phyloP scores from a whole-genome alignment of 129 eudicot species.

The Saposhnikovia divaricata region DNA sequence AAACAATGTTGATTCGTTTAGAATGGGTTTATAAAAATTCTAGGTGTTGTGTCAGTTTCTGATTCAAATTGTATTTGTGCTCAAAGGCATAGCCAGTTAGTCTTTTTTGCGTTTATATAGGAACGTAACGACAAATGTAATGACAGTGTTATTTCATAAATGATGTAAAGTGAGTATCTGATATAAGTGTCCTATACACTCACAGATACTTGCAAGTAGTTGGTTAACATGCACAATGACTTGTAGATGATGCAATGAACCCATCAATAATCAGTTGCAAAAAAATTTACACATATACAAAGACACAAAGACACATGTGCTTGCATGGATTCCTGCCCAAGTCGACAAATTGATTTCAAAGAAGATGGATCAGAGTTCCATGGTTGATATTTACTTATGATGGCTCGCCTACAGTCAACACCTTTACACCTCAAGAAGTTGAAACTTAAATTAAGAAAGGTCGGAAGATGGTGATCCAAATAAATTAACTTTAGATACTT shows the following conservation, averaged over 20 bases:
- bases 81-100: not conserved
- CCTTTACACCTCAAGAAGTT: constrained; percentile 6
- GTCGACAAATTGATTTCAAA: not conserved
- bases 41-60: too few species aligned
- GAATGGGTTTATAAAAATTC: not conserved
- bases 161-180: not conserved
- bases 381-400: not conserved
- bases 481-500: constrained; percentile 9
- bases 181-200: not conserved
- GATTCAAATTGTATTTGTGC: not conserved
- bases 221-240: not conserved
- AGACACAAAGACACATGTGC: not conserved
- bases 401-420: not conserved
- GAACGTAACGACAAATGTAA: not conserved
- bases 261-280: not conserved
- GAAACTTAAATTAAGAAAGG: not conserved
- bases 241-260: not conserved
- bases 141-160: not conserved
- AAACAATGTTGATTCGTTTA: not conserved
- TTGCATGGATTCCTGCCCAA: not conserved
- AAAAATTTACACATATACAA: not conserved
- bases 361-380: not conserved
- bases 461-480: constrained; percentile 6
- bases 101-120: not conserved
- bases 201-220: constrained; percentile 13